Conservation (phyloP, 192 early-diverging fungal genomes). For the Fimicolochytrium jonesii region DNA sequence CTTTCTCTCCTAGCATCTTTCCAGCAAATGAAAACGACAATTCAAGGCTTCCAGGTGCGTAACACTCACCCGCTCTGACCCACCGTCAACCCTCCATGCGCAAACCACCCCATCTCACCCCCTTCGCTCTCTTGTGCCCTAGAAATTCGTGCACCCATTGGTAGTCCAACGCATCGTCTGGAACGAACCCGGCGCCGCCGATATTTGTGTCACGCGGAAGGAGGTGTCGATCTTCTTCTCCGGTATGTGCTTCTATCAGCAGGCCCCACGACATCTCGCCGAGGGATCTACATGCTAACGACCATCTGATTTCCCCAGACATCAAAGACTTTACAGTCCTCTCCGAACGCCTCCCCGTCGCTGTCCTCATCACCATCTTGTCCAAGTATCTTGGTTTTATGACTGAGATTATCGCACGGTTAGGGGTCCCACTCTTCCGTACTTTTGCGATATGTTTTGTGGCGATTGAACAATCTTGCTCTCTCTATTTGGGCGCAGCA, state of each 20-base stretch:
- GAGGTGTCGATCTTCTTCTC: slow-evolving; percentile 12
- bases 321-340: slow-evolving; percentile 8
- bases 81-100: too few species aligned
- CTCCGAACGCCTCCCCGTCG: slow-evolving; percentile 3
- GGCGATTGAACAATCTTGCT: too few species aligned
- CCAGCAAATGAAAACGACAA: not conserved
- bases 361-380: slow-evolving; percentile 3
- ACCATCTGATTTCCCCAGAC: not conserved
- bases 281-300: not conserved
- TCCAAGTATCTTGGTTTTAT: slow-evolving; percentile 7
- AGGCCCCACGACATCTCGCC: not conserved
- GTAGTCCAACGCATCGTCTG: slow-evolving; percentile 1
- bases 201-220: slow-evolving; percentile 1
- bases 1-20: too few species aligned
- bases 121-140: not conserved
- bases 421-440: not conserved
- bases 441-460: too few species aligned
- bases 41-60: not conserved
- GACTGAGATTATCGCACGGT: not conserved
- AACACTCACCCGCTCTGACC: too few species aligned
- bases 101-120: not conserved
- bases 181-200: slow-evolving; percentile 5
- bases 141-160: slow-evolving; percentile 6
- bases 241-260: not conserved
- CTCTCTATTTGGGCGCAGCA: too few species aligned